Evolutionary conservation across 2,329 filamentous ascomycete genomes (phyloP), one percentile per base, ranked within the genome.

Genomic region (Metarhizium guizhouense): DNA sequence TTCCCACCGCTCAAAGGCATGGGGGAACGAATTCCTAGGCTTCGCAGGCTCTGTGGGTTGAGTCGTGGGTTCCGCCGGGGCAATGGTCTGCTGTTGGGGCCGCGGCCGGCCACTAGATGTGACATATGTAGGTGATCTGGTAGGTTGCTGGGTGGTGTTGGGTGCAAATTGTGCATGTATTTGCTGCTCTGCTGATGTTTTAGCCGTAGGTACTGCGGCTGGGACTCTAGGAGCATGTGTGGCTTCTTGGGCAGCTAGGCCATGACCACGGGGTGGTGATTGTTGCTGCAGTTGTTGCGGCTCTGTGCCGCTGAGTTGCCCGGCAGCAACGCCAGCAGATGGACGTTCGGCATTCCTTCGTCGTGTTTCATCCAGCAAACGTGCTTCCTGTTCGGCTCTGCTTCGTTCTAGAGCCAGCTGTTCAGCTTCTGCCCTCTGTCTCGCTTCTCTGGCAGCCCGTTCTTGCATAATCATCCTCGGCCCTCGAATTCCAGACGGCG

Each of bases 1-100:
- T 69, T 99, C 94, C 94, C 94, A 99, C 58, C 94, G 83, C 71
- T 99, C 93, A 65, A 99, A 99, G 0, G 94, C 94, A 71, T 97
- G 94, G 0, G 94, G 94, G 62, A 99, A 97, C 0, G 86, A 85
- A 50, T 87, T 89, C 56, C 84, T 77, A 53, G 80, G 70, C 53
- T 79, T 72, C 3, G 67, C 59, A 47, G 59, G 56, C 30, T 60
- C 58, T 10, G 60, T 53, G 18, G 57, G 56, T 50, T 65, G 61
- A 42, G 53, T 53, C 3, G 60, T 51, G 30, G 57, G 48, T 36
- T 65, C 63, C 14, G 57, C 47, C 13, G 61, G 38, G 14, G 29
- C 13, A 29, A 16, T 45, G 40, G 54, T 50, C 16, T 48, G 57
- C 14, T 59, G 62, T 57, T 58, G 58, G 6, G 63, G 56, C 38